Percentiles rank a stretch among this genome's conserved stretches.
These are phyloP conservation scores for Plasmopara halstedii DNA, from an alignment of 352 stramenopile genomes.

Conservation along the genomic window DNA sequence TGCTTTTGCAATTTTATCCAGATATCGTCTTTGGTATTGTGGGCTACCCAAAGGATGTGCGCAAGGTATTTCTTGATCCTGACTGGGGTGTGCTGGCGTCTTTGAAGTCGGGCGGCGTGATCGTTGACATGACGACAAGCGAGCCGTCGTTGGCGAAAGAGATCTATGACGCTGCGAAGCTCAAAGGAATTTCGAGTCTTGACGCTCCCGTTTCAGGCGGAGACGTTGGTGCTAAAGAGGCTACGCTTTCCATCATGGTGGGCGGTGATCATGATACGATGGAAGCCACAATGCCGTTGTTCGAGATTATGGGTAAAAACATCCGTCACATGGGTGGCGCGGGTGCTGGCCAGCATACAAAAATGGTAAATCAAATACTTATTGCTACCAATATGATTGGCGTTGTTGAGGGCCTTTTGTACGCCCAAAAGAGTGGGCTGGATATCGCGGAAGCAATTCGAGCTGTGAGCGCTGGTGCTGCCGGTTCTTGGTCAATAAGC, in stretches of 20 bases:
- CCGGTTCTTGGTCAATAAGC: constrained; percentile 87
- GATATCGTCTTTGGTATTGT: constrained; percentile 89
- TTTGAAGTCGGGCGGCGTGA: constrained; percentile 69
- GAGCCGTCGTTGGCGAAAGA: constrained; percentile 84
- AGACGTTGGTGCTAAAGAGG: constrained; percentile 79
- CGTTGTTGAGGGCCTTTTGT: constrained; percentile 83
- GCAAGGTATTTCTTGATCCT: constrained; percentile 67
- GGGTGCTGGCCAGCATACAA: constrained; percentile 83
- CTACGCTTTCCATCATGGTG: constrained; percentile 87
- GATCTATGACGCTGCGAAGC: constrained; percentile 70
- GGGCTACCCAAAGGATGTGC: constrained; percentile 82
- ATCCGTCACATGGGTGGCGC: constrained; percentile 83
- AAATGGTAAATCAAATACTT: constrained; percentile 90
- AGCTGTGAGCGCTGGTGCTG: constrained; percentile 78
- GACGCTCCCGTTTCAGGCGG: constrained; percentile 82
- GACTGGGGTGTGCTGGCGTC: constrained; percentile 50
- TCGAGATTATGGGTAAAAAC: constrained; percentile 88
- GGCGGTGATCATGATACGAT: constrained; percentile 73
- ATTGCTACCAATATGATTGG: constrained; percentile 88
- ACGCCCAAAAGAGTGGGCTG: constrained; percentile 77
- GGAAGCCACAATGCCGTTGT: constrained; percentile 67
- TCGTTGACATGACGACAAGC: constrained; percentile 89
- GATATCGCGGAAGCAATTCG: constrained; percentile 82
- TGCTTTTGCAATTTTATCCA: constrained; percentile 11
- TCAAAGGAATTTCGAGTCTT: constrained; percentile 58